Conservation (phyloP, 1,284 basidiomycete genomes). For the Puccinia triticina region DNA sequence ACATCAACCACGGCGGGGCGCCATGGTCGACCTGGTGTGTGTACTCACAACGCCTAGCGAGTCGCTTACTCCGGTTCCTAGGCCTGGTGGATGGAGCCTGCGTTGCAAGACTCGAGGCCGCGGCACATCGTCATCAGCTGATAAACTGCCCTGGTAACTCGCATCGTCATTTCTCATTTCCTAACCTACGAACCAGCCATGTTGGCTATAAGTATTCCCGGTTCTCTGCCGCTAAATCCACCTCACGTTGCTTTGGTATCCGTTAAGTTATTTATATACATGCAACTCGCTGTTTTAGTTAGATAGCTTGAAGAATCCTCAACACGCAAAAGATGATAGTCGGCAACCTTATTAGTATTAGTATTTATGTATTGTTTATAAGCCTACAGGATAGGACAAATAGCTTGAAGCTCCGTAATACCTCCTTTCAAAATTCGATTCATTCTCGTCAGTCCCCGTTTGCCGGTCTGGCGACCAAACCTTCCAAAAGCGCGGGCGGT, state of each 20-base stretch:
- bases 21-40: no score
- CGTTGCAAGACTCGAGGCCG: not conserved
- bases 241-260: no score
- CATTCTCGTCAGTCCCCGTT: not conserved
- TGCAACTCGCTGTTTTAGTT: not conserved
- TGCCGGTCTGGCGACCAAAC: no score
- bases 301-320: not conserved
- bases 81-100: not conserved
- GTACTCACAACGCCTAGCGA: not conserved
- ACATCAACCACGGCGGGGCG: no score
- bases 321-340: not conserved
- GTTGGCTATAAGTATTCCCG: no score
- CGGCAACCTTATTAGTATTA: not conserved
- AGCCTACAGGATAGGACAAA: not conserved
- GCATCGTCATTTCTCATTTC: not conserved
- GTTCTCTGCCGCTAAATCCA: no score
- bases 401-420: not conserved
- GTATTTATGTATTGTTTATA: not conserved
- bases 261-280: no score
- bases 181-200: no score
- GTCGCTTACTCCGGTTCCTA: not conserved
- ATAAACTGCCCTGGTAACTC: not conserved
- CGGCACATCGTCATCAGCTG: not conserved
- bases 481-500: not conserved
- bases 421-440: not conserved